Conservation (phyloP, 2,329 filamentous ascomycete species). For the Chlorencoelia australis region DNA sequence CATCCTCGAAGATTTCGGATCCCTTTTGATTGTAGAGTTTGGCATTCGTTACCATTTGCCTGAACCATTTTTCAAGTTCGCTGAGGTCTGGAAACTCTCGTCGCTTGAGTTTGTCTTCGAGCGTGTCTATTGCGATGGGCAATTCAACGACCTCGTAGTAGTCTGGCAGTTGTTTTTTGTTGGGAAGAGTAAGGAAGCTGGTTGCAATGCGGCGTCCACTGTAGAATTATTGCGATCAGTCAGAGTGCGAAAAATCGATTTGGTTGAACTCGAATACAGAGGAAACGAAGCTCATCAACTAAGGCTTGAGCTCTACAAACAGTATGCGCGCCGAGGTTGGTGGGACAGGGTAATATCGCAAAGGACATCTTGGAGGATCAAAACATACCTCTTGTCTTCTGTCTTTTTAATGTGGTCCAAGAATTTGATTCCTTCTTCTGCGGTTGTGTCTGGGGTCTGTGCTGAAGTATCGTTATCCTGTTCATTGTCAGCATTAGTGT, state of each 20-base stretch:
- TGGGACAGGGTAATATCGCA: too few species aligned
- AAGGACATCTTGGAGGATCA: too few species aligned
- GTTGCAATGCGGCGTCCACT: slow-evolving; percentile 66
- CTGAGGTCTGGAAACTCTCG: slow-evolving; percentile 61
- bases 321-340: too few species aligned
- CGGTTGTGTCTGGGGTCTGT: slow-evolving; percentile 61
- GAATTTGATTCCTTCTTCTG: slow-evolving; percentile 61
- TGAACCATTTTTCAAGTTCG: slow-evolving; percentile 73
- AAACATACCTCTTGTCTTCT: slow-evolving; percentile 68
- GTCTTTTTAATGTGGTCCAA: slow-evolving; percentile 66
- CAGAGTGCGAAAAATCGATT: too few species aligned
- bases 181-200: slow-evolving; percentile 64
- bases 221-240: slow-evolving; percentile 10
- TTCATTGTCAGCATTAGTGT: slow-evolving; percentile 23
- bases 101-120: slow-evolving; percentile 64
- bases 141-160: slow-evolving; percentile 72
- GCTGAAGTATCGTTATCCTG: slow-evolving; percentile 17
- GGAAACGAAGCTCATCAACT: too few species aligned
- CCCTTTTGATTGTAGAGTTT: slow-evolving; percentile 73
- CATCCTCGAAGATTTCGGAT: slow-evolving; percentile 68
- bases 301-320: too few species aligned
- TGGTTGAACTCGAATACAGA: too few species aligned
- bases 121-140: slow-evolving; percentile 67
- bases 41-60: slow-evolving; percentile 78
- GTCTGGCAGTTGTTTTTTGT: slow-evolving; percentile 52